A percentile compares a stretch with the other conserved stretches of the same genome.
Conservation (phyloP, 805 yeast genomes). For the Torulaspora franciscae region DNA sequence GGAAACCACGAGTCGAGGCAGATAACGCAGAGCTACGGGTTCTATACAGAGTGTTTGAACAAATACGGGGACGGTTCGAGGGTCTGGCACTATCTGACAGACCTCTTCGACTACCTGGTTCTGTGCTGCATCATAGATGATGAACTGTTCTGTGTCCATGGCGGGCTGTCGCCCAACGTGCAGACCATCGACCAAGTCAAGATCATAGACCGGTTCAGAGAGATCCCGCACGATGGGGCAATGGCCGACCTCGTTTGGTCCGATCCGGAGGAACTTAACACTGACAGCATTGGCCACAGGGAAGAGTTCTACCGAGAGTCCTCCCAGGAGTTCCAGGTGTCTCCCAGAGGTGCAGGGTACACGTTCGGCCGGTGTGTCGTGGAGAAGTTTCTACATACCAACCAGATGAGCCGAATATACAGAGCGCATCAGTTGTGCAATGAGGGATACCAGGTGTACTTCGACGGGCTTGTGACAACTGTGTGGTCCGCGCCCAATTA, state of each 20-base stretch:
- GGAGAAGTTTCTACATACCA: slow-evolving; percentile 73
- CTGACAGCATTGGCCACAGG: slow-evolving; percentile 30
- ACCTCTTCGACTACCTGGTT: slow-evolving; percentile 85
- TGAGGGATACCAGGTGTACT: slow-evolving; percentile 89
- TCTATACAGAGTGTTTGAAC: slow-evolving; percentile 87
- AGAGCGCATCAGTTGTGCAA: slow-evolving; percentile 97
- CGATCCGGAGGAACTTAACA: slow-evolving; percentile 82
- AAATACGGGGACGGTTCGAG: slow-evolving; percentile 69
- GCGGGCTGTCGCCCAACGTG: slow-evolving; percentile 92
- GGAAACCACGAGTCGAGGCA: slow-evolving; percentile 98
- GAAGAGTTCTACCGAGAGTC: slow-evolving; percentile 24
- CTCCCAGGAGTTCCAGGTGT: slow-evolving; percentile 65
- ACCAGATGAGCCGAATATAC: slow-evolving; percentile 72
- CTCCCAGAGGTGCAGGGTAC: slow-evolving; percentile 97
- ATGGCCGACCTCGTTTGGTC: slow-evolving; percentile 99
- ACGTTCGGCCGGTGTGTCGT: slow-evolving; percentile 91
- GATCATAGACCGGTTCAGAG: slow-evolving; percentile 85
- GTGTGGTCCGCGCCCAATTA: slow-evolving; percentile 99
- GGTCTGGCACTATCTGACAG: slow-evolving; percentile 90
- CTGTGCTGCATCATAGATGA: slow-evolving; percentile 87
- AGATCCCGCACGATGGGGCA: slow-evolving; percentile 98
- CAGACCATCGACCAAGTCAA: slow-evolving; percentile 90
- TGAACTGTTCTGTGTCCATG: slow-evolving; percentile 90
- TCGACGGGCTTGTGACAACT: slow-evolving; percentile 86
- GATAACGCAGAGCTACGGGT: slow-evolving; percentile 95